phyloP scores from a whole-genome alignment of 1,284 basidiomycete species.

The Leccinum fallax region DNA sequence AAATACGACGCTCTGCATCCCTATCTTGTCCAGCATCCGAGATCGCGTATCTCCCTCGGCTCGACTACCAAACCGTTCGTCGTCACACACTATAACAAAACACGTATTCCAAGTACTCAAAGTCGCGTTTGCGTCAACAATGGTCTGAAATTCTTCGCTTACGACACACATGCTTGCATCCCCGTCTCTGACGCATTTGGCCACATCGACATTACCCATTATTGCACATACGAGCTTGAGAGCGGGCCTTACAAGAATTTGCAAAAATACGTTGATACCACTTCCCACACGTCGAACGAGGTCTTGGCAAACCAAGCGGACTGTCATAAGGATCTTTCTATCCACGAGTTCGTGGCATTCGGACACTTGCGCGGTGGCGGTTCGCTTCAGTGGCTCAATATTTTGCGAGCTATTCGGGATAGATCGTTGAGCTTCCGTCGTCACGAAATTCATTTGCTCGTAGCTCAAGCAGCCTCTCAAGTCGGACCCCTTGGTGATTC shows the following conservation, averaged over 20 bases:
- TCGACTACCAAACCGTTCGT: conserved; percentile 46
- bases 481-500: conserved; percentile 36
- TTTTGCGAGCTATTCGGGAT: conserved; percentile 43
- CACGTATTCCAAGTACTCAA: conserved; percentile 30
- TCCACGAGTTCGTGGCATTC: conserved; percentile 49
- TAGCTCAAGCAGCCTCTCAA: conserved; percentile 46
- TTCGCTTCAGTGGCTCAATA: conserved; percentile 52
- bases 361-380: conserved; percentile 45
- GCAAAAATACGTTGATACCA: conserved; percentile 39
- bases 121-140: conserved; percentile 39
- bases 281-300: conserved; percentile 45
- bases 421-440: conserved; percentile 39
- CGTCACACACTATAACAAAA: conserved; percentile 39
- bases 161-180: conserved; percentile 12
- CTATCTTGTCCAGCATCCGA: conserved; percentile 16
- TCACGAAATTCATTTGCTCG: conserved; percentile 42
- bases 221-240: conserved; percentile 37
- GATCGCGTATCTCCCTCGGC: conserved; percentile 38
- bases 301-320: conserved; percentile 44
- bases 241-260: conserved; percentile 39
- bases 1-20: conserved; percentile 10
- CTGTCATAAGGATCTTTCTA: conserved; percentile 39
- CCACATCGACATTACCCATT: conserved; percentile 15
- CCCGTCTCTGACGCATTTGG: conserved; percentile 18
- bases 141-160: conserved; percentile 32